Evolutionary conservation across 176 grass and related monocot species (phyloP), one percentile per base, ranked within the genome.

Genomic region (Eleusine coracana): DNA sequence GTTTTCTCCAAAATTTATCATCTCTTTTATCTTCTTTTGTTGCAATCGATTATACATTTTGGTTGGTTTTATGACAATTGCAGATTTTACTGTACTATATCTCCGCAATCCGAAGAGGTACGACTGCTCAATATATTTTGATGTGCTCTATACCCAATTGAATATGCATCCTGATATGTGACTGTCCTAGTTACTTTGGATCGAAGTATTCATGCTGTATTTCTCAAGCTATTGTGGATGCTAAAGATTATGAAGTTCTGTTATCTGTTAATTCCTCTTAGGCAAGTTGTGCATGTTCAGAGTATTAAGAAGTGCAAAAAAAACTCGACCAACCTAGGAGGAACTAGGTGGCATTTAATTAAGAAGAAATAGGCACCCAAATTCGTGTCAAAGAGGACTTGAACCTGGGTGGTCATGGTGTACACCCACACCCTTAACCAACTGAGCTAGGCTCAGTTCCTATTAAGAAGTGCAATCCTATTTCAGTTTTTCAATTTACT

Each of bases 71-170:
- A 41, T 80, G 15, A 38, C 71, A 36, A 61, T 81, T 90, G 40
- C 82, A 95, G 90, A 92, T 82, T 83, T 93, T 61, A 86, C 86
- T 54, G 89, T 93, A 83, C 2, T 97, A 27, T 87, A 85, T 70
- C 75, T 97, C 44, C 88, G 88, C 73, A 89, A 62, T 16, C 88
- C 94, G 78, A 81, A 83, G 56, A 97, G 84, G 94, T 97, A 61
- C 34, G 25, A 37, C n/a, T 44, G 80, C 38, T 60, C 25, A 74
- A 44, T 56, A 27, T 49, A 23, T 4, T 65, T 69, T 28, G 12
- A 28, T 28, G 23, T 5, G 62, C 15, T 31, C 37, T 48, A 13
- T 78, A 17, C 37, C 73, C 17, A 77, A 66, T 58, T 73, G 5
- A 38, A 58, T 49, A 76, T 23, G 29, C 14, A 36, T 64, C 7